Base-by-base conservation (phyloP, 1,139 yeast species). In the Protomyces macrosporus region DNA sequence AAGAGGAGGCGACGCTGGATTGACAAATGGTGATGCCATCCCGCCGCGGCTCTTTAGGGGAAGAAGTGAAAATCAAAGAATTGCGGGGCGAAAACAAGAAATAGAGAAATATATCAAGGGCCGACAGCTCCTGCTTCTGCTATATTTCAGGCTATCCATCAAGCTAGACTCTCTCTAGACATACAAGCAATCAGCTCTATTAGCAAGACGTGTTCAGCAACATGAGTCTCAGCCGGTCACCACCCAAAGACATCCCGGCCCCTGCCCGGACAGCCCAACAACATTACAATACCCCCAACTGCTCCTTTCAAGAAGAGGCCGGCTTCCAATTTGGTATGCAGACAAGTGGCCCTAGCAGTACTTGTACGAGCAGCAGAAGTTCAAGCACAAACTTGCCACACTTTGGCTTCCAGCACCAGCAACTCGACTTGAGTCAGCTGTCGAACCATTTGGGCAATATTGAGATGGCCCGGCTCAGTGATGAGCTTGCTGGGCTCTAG, bases 381-480 rank as follows among this genome's bases (percentile, higher is more conserved):
- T 35, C 34, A 9, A 30, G 16, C 53, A 52, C 34, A n/a, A 30
- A 42, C 16, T 1, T 42, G 23, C 32, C 16, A 30, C 48, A 42
- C 7, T 10, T 42, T 5, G 32, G 48, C 23, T 42, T 14, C 32
- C 48, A 42, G 30, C 23, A 23, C 23, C 48, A 23, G 23, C 48
- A 32, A 16, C 62, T 58, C 48, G 62, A 58, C 35, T 34, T 58
- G 10, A 40, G 53, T 4, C 42, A 37, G 23, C 56, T 58, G 30
- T 37, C 42, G 6, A 39, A 51, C 14, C 62, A 58, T 23, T 50
- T 58, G 16, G 51, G 52, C 23, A 58, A 58, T 14, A 45, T 58
- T 14, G 62, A 58, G 53, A 40, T 52, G 52, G 53, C 56, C 23
- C 55, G 62, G n/a, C 52, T 58, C 10, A 40, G 62, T 10, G 62